A percentile compares a stretch with the other conserved stretches of the same genome.
Evolutionary conservation across 306 rosid genomes (phyloP).

Genomic region (Prunus persica): Prunus_persica_NCBIv2 NC_034015.1:14600001-14600500

Average conservation of each 20-base stretch:
- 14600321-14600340: slow-evolving; percentile 21
- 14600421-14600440: slow-evolving; percentile 75
- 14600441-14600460: slow-evolving; percentile 60
- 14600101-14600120: slow-evolving; percentile 37
- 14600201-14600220: slow-evolving; percentile 37
- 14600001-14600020: neutral
- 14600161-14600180: slow-evolving; percentile 27
- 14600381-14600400: slow-evolving; percentile 88
- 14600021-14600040: neutral
- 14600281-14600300: slow-evolving; percentile 27
- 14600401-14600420: slow-evolving; percentile 95
- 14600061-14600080: slow-evolving; percentile 36
- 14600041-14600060: slow-evolving; percentile 10
- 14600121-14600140: slow-evolving; percentile 29
- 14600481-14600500: slow-evolving; percentile 41
- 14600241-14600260: slow-evolving; percentile 8
- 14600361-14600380: slow-evolving; percentile 49
- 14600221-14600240: slow-evolving; percentile 14
- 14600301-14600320: slow-evolving; percentile 27
- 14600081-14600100: slow-evolving; percentile 47
- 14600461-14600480: slow-evolving; percentile 59
- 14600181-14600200: slow-evolving; percentile 32
- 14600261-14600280: slow-evolving; percentile 32
- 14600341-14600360: slow-evolving; percentile 33
- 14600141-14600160: slow-evolving; percentile 27